phyloP scores from a whole-genome alignment of 441 rosid species.

The Brassica balearica region DNA sequence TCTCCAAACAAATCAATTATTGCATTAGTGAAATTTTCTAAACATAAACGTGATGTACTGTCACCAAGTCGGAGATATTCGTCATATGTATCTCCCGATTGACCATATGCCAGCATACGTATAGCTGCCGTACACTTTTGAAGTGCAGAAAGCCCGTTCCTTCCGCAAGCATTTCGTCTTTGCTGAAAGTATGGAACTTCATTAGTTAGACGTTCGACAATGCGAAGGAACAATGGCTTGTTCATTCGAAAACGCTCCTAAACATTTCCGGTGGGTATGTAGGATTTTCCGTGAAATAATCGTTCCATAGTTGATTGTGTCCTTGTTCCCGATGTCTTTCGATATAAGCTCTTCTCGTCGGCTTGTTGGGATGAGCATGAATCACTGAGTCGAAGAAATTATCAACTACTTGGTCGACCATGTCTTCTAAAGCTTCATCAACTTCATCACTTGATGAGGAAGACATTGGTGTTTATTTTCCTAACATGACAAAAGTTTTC shows the following conservation, averaged over 20 bases:
- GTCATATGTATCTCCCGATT: too few species aligned
- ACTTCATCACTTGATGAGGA: too few species aligned
- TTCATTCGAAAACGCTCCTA: background rate
- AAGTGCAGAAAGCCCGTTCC: too few species aligned
- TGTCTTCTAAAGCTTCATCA: background rate
- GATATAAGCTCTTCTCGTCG: background rate
- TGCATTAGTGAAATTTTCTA: background rate
- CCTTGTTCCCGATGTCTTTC: background rate
- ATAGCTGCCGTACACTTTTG: too few species aligned
- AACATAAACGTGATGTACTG: background rate
- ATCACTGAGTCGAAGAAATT: background rate
- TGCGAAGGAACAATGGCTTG: background rate
- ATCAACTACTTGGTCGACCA: background rate
- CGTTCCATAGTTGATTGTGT: background rate
- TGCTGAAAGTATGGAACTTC: too few species aligned
- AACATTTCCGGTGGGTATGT: background rate
- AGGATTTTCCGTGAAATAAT: background rate
- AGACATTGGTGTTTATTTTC: background rate
- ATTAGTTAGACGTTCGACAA: background rate
- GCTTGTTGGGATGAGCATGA: background rate
- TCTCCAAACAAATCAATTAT: too few species aligned
- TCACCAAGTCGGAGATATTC: background rate
- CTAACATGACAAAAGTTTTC: too few species aligned
- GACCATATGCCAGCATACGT: too few species aligned
- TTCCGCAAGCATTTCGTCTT: too few species aligned